phyloP scores from a whole-genome alignment of 257 asterid species.

The Lavandula angustifolia region DNA sequence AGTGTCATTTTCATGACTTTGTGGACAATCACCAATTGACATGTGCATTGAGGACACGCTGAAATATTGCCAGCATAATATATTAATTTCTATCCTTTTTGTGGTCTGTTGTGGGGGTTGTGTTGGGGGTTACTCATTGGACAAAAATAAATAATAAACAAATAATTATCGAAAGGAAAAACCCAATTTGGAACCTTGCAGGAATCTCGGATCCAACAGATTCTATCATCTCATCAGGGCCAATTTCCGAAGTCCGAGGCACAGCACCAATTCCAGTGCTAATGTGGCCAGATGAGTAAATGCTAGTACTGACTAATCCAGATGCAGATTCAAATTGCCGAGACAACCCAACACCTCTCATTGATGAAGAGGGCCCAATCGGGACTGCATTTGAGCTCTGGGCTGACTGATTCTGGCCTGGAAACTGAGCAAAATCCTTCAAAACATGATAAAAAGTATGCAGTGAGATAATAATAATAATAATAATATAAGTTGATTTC shows the following conservation, averaged over 20 bases:
- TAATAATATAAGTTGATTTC: conserved; percentile 15
- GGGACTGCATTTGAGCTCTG: conserved; percentile 71
- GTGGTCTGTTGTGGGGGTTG: background rate
- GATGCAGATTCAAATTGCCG: conserved; percentile 54
- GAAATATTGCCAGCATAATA: conserved; percentile 28
- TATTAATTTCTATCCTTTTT: background rate
- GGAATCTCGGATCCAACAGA: conserved; percentile 54
- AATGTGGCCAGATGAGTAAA: conserved; percentile 57
- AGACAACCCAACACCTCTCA: conserved; percentile 55
- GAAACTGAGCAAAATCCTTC: conserved; percentile 96
- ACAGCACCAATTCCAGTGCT: conserved; percentile 56
- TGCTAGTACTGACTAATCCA: conserved; percentile 48
- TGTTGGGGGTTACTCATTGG: background rate
- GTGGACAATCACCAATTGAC: conserved; percentile 56
- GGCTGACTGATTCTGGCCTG: conserved; percentile 86
- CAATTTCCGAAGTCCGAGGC: conserved; percentile 60
- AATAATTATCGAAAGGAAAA: background rate
- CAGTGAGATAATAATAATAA: conserved; percentile 25
- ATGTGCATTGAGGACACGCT: conserved; percentile 59
- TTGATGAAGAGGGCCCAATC: conserved; percentile 60
- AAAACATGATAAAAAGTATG: conserved; percentile 19
- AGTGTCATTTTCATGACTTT: conserved; percentile 55
- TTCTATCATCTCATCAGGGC: conserved; percentile 56
- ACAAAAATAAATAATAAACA: background rate
- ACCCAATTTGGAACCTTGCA: conserved; percentile 47